Percentiles rank a stretch among this genome's conserved stretches.
Evolutionary conservation across 495 filamentous ascomycete species (phyloP).

Genomic region (Aspergillus baeticus): DNA sequence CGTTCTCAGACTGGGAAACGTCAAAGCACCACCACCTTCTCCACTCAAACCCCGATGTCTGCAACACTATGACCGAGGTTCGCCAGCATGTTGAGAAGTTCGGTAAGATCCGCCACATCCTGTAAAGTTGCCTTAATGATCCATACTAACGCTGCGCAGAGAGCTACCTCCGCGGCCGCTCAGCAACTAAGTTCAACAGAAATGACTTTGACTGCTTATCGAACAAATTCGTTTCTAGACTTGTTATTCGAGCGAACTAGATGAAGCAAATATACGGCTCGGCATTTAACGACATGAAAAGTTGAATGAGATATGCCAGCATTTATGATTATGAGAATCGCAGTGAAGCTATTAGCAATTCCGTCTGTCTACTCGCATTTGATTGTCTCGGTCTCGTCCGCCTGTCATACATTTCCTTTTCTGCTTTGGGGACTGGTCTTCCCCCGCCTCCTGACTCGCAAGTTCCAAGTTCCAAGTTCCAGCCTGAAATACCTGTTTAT

Average conservation of each 20-base stretch:
- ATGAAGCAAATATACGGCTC: constrained; percentile 22
- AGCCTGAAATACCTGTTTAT: constrained; percentile 27
- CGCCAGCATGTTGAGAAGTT: constrained; percentile 83
- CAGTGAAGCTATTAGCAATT: constrained; percentile 23
- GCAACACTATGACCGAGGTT: constrained; percentile 92
- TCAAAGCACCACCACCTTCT: constrained; percentile 81
- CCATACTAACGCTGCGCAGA: constrained; percentile 44
- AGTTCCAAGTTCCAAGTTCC: constrained; percentile 23
- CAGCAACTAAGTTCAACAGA: constrained; percentile 74
- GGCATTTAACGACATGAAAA: constrained; percentile 22
- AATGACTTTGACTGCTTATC: constrained; percentile 89
- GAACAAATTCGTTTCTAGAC: constrained; percentile 90
- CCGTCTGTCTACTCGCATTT: constrained; percentile 21
- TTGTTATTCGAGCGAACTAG: constrained; percentile 90
- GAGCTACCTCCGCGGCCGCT: constrained; percentile 56
- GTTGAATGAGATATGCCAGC: constrained; percentile 25
- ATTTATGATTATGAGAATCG: constrained; percentile 30
- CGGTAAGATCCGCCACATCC: constrained; percentile 48
- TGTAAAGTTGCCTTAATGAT: neutral
- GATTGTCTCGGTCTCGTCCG: constrained; percentile 15
- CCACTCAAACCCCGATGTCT: constrained; percentile 83
- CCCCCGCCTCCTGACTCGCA: constrained; percentile 11
- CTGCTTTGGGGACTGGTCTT: constrained; percentile 20
- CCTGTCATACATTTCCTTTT: constrained; percentile 15
- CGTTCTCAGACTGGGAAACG: constrained; percentile 89